Evolutionary conservation across 1,284 basidiomycete genomes (phyloP).

Genomic region (Entoloma clypeatum): DNA sequence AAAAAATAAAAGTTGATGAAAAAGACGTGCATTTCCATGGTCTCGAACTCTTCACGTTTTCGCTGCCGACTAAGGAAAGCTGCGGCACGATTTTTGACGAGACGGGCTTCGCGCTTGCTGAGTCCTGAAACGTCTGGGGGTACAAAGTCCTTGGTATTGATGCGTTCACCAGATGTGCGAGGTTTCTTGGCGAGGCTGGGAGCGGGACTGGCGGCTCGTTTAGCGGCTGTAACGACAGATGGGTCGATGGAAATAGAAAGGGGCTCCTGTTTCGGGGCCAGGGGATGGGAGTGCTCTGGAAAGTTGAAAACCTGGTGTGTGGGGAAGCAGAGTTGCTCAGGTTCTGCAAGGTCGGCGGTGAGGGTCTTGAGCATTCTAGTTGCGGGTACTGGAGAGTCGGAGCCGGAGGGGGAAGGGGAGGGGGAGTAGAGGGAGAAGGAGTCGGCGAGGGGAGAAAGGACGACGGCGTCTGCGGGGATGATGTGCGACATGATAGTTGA

Average conservation of each 20-base stretch:
- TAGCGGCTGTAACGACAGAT: constrained; percentile 29
- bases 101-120: constrained; percentile 83
- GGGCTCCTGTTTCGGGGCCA: constrained; percentile 22
- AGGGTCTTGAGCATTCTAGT: constrained; percentile 49
- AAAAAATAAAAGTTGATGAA: constrained; percentile 11
- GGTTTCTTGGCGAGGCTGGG: constrained; percentile 50
- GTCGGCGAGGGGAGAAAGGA: constrained; percentile 50
- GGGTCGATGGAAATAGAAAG: constrained; percentile 30
- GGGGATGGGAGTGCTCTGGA: constrained; percentile 37
- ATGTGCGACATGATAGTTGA: constrained; percentile 57
- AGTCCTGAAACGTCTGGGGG: constrained; percentile 86
- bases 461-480: constrained; percentile 50
- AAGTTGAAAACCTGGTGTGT: constrained; percentile 72
- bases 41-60: constrained; percentile 89
- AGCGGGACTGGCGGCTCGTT: constrained; percentile 43
- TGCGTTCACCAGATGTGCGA: constrained; percentile 57
- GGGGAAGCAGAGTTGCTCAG: constrained; percentile 54
- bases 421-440: constrained; percentile 44
- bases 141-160: constrained; percentile 78
- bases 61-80: constrained; percentile 87
- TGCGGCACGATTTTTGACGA: constrained; percentile 89
- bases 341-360: constrained; percentile 42
- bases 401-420: constrained; percentile 46
- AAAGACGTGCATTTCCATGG: constrained; percentile 73
- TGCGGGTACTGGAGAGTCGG: constrained; percentile 45